phyloP scores from a whole-genome alignment of 495 filamentous ascomycete genomes.

The Penicillium canariense region DNA sequence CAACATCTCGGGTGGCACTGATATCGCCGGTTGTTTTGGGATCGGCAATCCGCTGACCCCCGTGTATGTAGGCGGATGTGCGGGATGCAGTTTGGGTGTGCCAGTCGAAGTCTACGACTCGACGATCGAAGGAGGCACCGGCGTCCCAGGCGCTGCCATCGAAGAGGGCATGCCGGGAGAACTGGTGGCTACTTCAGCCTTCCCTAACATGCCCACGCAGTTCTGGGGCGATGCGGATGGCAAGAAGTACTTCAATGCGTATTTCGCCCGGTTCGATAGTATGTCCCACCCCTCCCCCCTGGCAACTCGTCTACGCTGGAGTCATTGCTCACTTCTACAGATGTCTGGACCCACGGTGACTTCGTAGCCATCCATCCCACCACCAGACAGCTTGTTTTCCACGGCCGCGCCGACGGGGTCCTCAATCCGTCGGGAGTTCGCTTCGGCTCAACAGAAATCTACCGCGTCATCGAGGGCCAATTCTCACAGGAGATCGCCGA shows the following conservation, averaged over 20 bases:
- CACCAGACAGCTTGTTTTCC: slow-evolving; percentile 63
- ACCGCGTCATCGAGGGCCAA: slow-evolving; percentile 64
- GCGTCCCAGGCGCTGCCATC: slow-evolving; percentile 52
- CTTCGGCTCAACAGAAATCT: slow-evolving; percentile 78
- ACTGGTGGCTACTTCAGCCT: slow-evolving; percentile 63
- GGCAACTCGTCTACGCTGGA: not conserved
- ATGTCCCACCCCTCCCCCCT: not conserved
- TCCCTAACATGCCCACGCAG: slow-evolving; percentile 70
- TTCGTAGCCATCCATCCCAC: slow-evolving; percentile 68
- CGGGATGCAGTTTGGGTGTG: slow-evolving; percentile 61
- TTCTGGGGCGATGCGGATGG: slow-evolving; percentile 64
- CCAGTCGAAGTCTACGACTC: slow-evolving; percentile 66
- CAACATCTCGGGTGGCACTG: slow-evolving; percentile 78
- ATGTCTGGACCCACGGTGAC: slow-evolving; percentile 81
- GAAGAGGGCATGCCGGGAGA: slow-evolving; percentile 66
- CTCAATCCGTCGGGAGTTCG: slow-evolving; percentile 76
- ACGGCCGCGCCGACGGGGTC: slow-evolving; percentile 74
- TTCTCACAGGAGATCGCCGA: slow-evolving; percentile 62
- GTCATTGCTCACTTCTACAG: slow-evolving; percentile 7
- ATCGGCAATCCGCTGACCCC: slow-evolving; percentile 66
- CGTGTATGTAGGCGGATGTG: slow-evolving; percentile 68
- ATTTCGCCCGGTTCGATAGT: slow-evolving; percentile 67
- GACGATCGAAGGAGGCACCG: slow-evolving; percentile 48
- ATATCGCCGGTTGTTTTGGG: slow-evolving; percentile 72
- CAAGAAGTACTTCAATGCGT: slow-evolving; percentile 63